These are phyloP conservation scores for Aspergillus neoniger DNA, from an alignment of 2,329 filamentous ascomycete genomes.

Conservation along the genomic window DNA sequence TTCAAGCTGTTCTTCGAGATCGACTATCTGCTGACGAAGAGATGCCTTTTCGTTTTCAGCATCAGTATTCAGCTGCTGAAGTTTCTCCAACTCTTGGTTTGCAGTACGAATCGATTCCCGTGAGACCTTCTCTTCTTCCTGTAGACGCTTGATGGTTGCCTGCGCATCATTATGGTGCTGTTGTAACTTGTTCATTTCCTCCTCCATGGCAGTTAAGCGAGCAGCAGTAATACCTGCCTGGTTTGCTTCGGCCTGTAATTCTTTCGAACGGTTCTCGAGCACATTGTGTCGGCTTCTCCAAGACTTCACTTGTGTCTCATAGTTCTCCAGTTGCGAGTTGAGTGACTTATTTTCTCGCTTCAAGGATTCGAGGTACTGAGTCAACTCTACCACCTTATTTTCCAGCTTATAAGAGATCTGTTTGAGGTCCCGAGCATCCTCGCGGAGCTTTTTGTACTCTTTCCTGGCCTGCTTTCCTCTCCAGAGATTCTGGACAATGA, in stretches of 20 bases:
- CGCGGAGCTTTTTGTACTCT: constrained; percentile 85
- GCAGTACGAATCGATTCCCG: constrained; percentile 79
- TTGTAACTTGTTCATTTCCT: constrained; percentile 92
- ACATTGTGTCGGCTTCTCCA: constrained; percentile 92
- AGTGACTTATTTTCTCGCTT: constrained; percentile 93
- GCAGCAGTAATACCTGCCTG: constrained; percentile 95
- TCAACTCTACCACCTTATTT: constrained; percentile 99
- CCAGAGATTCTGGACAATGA: constrained; percentile 91
- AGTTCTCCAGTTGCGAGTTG: constrained; percentile 85
- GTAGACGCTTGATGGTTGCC: constrained; percentile 86
- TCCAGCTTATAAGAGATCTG: constrained; percentile 99
- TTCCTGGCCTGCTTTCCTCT: constrained; percentile 78
- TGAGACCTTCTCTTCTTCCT: constrained; percentile 87
- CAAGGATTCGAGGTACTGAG: constrained; percentile 86
- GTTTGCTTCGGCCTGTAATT: constrained; percentile 94
- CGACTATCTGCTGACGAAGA: constrained; percentile 82
- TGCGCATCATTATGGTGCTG: constrained; percentile 86
- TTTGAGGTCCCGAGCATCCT: constrained; percentile 96
- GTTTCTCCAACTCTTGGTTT: constrained; percentile 76
- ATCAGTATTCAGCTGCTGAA: constrained; percentile 71
- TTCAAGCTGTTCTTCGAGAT: constrained; percentile 91
- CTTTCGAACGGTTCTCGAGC: constrained; percentile 85
- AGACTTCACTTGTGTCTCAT: constrained; percentile 92
- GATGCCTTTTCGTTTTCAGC: constrained; percentile 83
- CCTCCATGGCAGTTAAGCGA: constrained; percentile 85